Evolutionary conservation across 257 asterid genomes (phyloP).

Genomic region (Jasminum sambac): DNA sequence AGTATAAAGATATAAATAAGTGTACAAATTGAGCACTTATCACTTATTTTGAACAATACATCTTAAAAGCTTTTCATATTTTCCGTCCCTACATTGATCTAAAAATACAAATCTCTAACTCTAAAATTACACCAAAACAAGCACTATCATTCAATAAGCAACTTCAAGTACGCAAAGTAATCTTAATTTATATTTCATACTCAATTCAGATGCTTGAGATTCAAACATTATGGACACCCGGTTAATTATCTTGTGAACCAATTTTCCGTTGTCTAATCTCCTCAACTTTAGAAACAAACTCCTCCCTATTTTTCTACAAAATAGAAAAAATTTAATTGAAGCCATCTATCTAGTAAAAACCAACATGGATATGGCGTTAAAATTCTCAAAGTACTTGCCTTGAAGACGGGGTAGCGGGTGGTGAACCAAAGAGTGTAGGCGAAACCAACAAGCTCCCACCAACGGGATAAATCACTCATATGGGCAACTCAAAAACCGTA

Average conservation of each 20-base stretch:
- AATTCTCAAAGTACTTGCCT: conserved; percentile 43
- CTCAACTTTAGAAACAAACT: conserved; percentile 56
- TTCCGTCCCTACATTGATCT: too few species aligned
- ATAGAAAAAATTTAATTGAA: background rate
- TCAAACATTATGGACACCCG: background rate
- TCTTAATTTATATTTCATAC: background rate
- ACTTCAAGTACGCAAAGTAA: background rate
- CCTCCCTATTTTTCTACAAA: conserved; percentile 70
- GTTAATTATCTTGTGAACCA: conserved; percentile 44
- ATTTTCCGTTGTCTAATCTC: conserved; percentile 61
- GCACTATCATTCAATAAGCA: too few species aligned
- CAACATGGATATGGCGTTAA: background rate
- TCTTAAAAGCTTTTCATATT: too few species aligned
- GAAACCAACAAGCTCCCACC: conserved; percentile 72
- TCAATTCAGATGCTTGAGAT: background rate
- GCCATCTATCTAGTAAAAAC: background rate
- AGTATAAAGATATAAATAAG: too few species aligned
- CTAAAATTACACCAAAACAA: too few species aligned
- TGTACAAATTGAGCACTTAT: too few species aligned
- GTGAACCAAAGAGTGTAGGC: conserved; percentile 80
- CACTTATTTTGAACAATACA: too few species aligned
- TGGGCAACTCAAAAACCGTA: too few species aligned
- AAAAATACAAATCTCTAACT: too few species aligned
- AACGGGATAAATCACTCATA: too few species aligned
- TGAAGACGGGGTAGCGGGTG: conserved; percentile 66